Evolutionary conservation across 345 rosid species (phyloP).

Genomic region (Linum trigynum): DNA sequence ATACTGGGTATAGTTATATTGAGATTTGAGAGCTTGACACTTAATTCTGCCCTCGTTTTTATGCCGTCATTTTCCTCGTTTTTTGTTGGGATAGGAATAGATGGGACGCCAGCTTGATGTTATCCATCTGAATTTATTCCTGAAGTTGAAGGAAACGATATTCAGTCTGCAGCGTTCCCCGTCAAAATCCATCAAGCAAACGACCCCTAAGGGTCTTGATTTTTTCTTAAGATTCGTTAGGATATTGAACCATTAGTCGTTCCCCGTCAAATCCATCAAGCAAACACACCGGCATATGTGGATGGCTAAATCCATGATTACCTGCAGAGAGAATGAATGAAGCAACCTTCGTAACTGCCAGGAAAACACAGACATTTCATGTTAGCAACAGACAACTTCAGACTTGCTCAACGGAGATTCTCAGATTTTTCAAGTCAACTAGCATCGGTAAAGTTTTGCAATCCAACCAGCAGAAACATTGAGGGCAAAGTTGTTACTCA

Average conservation of each 20-base stretch:
- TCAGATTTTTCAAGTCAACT: no score
- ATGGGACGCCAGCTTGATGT: no score
- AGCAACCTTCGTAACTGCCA: not conserved
- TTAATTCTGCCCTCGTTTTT: conserved; percentile 3
- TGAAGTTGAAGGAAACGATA: no score
- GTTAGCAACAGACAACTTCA: not conserved
- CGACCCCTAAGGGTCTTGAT: no score
- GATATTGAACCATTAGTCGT: not conserved
- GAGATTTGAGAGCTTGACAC: conserved; percentile 7
- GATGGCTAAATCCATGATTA: conserved; percentile 23
- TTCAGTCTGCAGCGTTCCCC: no score
- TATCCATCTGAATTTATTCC: no score
- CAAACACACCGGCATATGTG: conserved; percentile 14
- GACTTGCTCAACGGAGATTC: not conserved
- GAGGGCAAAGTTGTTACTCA: not conserved
- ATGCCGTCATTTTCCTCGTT: not conserved
- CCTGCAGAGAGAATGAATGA: conserved; percentile 21
- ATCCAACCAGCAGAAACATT: no score
- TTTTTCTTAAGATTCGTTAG: not conserved
- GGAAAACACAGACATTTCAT: conserved; percentile 5
- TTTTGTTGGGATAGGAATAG: not conserved
- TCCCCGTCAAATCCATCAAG: no score
- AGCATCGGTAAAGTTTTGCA: not conserved
- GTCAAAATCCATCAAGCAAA: no score
- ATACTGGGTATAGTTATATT: conserved; percentile 28